Evolutionary conservation across 148 eudicot species (phyloP).

Genomic region (Oxyria digyna): DNA sequence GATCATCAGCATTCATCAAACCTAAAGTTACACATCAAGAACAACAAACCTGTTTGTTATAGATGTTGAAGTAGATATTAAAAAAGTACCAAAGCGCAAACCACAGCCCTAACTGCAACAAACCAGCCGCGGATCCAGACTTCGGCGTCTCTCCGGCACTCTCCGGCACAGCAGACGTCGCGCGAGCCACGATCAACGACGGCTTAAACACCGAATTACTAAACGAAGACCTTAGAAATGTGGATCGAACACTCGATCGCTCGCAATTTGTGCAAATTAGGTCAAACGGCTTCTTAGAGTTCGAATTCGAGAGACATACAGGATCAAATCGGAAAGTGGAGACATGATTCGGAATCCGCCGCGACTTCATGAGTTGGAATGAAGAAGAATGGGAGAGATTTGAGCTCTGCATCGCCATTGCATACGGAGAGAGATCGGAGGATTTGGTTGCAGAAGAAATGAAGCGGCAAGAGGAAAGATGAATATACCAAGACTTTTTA

Average conservation of each 20-base stretch:
- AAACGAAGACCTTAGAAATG: conserved; percentile 9
- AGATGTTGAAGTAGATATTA: conserved; percentile 80
- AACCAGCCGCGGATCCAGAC: conserved; percentile 18
- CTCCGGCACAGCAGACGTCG: conserved; percentile 41
- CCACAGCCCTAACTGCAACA: conserved; percentile 52
- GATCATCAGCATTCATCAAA: not conserved
- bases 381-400: not conserved
- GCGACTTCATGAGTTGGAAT: not conserved
- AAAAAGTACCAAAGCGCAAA: conserved; percentile 71
- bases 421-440: not conserved
- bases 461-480: conserved; percentile 6
- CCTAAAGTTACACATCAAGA: not conserved
- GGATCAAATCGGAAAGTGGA: conserved; percentile 4
- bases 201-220: conserved; percentile 17
- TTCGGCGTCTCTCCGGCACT: conserved; percentile 33
- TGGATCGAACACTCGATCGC: not conserved
- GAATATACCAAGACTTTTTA: not conserved
- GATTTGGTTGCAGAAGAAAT: not conserved
- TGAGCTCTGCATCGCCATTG: conserved; percentile 3
- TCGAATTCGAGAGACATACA: not conserved
- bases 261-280: not conserved
- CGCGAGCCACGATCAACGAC: conserved; percentile 22
- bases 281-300: not conserved
- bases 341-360: not conserved
- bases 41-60: conserved; percentile 65